Base-by-base conservation (phyloP, 805 yeast genomes). In the Pichia manshurica region DNA sequence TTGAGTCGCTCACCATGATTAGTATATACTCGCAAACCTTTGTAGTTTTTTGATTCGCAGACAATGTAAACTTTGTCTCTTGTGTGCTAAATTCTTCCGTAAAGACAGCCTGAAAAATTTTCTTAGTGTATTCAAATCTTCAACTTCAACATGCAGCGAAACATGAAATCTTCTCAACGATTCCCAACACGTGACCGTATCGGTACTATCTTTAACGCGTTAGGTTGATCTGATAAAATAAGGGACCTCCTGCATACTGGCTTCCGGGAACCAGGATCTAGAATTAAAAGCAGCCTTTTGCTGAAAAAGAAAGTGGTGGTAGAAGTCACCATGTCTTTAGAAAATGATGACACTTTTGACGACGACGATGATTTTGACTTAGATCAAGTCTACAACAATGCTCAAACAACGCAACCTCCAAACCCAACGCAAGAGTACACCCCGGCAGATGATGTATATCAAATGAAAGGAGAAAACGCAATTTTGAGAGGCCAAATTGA, bases 381-480 rank as follows among this genome's bases (percentile, higher is more conserved):
- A 5, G 46, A 46, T 17, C 10, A 29, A 20, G 35, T 46, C 4
- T 46, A 46, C 37, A 34, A 35, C 7, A 41, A 34, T 10, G 49
- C 42, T 7, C 38, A 46, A 20, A 7, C 8, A 4, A 42, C 45
- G 2, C 45, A 46, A 31, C 36, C 28, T 34, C 34, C 36, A 44
- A 29, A 5, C 17, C 28, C n/a, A 10, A 15, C 10, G 2, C 38
- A 6, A 13, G 4, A 4, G 6, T 25, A 12, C 6, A 20, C 12
- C 4, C 29, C 20, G 6, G 17, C 17, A 13, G 42, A 39, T 5
- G 47, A 69, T 35, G 59, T 81, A 25, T 60, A 77, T 39, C 77
- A 75, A n/a, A 63, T 82, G 12, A 73, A 77, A 47, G 97, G 97
- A 2, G 96, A 90, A 58, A 81, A 86, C 33, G 81, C 93, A 13